Evolutionary conservation across 768 basidiomycete species (phyloP).

Genomic region (Xerocomellus intermedius): DNA sequence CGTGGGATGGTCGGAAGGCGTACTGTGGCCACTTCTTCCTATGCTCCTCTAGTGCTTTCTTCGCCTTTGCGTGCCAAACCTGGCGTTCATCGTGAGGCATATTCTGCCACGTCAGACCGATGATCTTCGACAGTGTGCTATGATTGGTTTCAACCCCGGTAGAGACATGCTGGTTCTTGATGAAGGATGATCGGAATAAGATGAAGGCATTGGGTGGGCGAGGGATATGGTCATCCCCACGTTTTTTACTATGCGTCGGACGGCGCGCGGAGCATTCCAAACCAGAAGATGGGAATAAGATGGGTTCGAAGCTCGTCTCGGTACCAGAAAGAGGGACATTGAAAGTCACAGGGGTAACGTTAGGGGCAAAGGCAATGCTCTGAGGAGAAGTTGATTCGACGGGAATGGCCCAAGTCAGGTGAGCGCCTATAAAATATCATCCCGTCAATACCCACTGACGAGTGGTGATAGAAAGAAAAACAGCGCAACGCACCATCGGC

Average conservation of each 20-base stretch:
- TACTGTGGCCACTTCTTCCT: slow-evolving; percentile 71
- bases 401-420: slow-evolving; percentile 47
- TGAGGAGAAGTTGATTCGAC: slow-evolving; percentile 39
- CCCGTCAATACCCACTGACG: slow-evolving; percentile 6
- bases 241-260: slow-evolving; percentile 63
- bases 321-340: slow-evolving; percentile 44
- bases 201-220: slow-evolving; percentile 87
- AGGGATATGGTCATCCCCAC: slow-evolving; percentile 73
- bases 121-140: slow-evolving; percentile 81
- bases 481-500: slow-evolving; percentile 34
- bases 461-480: neutral
- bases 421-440: slow-evolving; percentile 34
- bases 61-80: slow-evolving; percentile 76
- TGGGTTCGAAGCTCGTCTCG: slow-evolving; percentile 40
- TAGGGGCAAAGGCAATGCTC: slow-evolving; percentile 55
- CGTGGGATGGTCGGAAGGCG: slow-evolving; percentile 64
- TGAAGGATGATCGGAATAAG: slow-evolving; percentile 80
- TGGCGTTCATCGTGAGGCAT: slow-evolving; percentile 73
- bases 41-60: slow-evolving; percentile 69
- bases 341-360: slow-evolving; percentile 57
- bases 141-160: slow-evolving; percentile 79
- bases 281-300: slow-evolving; percentile 58
- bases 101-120: slow-evolving; percentile 80
- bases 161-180: slow-evolving; percentile 75
- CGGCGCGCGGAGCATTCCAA: slow-evolving; percentile 38